Conservation (phyloP, 192 early-diverging fungal species). For the Coemansia sp. region DNA sequence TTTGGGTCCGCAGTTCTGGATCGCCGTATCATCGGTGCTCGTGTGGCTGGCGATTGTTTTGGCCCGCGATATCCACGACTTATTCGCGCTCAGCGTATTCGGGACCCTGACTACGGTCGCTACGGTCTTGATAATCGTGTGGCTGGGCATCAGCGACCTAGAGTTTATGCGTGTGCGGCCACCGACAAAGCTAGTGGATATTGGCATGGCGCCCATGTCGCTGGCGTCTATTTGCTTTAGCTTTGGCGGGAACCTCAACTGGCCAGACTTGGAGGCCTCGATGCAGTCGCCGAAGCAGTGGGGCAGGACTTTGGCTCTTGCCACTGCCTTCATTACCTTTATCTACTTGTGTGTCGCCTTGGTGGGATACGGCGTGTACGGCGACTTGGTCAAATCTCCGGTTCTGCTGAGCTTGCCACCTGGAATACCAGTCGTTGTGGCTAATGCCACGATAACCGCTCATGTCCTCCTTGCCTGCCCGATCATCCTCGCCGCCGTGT, state of each 20-base stretch:
- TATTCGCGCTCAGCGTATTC: slow-evolving; percentile 71
- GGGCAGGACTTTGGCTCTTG: slow-evolving; percentile 63
- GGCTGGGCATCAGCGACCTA: slow-evolving; percentile 31
- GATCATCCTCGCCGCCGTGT: slow-evolving; percentile 71
- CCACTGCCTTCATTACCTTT: slow-evolving; percentile 62
- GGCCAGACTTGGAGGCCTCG: slow-evolving; percentile 77
- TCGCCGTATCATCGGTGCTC: slow-evolving; percentile 57
- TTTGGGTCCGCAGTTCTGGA: slow-evolving; percentile 62
- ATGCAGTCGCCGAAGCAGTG: slow-evolving; percentile 74
- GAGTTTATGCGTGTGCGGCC: slow-evolving; percentile 19
- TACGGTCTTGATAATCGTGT: slow-evolving; percentile 68
- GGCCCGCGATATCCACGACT: slow-evolving; percentile 77
- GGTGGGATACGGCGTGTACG: slow-evolving; percentile 77
- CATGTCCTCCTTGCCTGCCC: slow-evolving; percentile 84
- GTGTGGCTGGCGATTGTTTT: slow-evolving; percentile 72
- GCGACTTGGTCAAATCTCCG: slow-evolving; percentile 61
- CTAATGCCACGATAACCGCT: slow-evolving; percentile 71
- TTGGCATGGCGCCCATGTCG: slow-evolving; percentile 63
- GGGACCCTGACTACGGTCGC: slow-evolving; percentile 71
- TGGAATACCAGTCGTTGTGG: slow-evolving; percentile 58
- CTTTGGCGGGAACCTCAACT: slow-evolving; percentile 82
- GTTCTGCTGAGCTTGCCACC: slow-evolving; percentile 66
- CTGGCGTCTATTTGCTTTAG: slow-evolving; percentile 79
- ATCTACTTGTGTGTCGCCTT: slow-evolving; percentile 73
- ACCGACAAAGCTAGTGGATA: slow-evolving; percentile 33